Evolutionary conservation across 2,329 filamentous ascomycete species (phyloP).

Genomic region (Cladosporium sp.): DNA sequence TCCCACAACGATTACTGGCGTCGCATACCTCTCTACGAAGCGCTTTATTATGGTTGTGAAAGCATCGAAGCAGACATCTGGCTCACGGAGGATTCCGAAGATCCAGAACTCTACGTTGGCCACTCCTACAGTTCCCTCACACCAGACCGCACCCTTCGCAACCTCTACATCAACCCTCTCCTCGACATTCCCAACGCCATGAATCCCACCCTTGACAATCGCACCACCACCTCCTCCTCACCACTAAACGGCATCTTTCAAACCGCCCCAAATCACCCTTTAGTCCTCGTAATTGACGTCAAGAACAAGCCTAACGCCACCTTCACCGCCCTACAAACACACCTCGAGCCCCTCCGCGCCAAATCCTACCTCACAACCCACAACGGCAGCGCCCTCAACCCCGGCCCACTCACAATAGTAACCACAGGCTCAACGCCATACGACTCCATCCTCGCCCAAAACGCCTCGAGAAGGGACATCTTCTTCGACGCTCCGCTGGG

Average conservation of each 20-base stretch:
- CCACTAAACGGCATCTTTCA: conserved; percentile 48
- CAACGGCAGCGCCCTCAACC: conserved; percentile 47
- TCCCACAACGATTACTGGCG: conserved; percentile 72
- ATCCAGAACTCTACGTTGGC: conserved; percentile 58
- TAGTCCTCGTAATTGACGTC: conserved; percentile 65
- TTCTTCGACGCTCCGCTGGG: conserved; percentile 60
- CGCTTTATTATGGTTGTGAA: conserved; percentile 56
- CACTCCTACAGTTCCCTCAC: conserved; percentile 56
- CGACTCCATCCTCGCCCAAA: conserved; percentile 47
- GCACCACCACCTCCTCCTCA: neutral
- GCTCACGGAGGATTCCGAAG: conserved; percentile 40
- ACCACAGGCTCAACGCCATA: conserved; percentile 63
- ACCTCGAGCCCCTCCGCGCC: conserved; percentile 57
- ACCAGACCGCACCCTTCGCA: conserved; percentile 54
- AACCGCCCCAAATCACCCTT: conserved; percentile 34
- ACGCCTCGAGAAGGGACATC: conserved; percentile 53
- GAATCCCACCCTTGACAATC: neutral
- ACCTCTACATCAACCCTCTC: conserved; percentile 63
- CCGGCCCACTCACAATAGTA: conserved; percentile 63
- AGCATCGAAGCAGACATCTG: conserved; percentile 69
- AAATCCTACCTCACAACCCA: conserved; percentile 50
- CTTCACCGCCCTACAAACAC: conserved; percentile 50
- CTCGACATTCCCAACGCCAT: conserved; percentile 50
- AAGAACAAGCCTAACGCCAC: conserved; percentile 55
- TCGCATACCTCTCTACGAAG: conserved; percentile 58